Evolutionary conservation across 169 alveolate species (phyloP).

Genomic region (Cryptosporidium parvum): DNA sequence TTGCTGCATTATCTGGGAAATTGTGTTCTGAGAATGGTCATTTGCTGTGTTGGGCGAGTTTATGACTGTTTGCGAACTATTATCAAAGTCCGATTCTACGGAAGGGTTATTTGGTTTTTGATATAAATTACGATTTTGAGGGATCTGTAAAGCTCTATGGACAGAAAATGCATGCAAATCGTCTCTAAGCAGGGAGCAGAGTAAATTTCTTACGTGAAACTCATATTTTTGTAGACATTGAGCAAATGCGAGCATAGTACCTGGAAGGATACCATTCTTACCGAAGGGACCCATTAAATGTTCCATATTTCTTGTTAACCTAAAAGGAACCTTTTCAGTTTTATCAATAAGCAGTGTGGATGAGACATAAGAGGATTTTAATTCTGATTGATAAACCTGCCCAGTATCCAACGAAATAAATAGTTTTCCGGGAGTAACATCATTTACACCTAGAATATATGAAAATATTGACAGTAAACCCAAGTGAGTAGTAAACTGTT

Average conservation of each 20-base stretch:
- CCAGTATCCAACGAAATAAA: constrained; percentile 77
- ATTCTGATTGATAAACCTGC: constrained; percentile 77
- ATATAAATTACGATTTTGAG: constrained; percentile 20
- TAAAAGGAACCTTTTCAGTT: constrained; percentile 80
- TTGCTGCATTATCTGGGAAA: constrained; percentile 59
- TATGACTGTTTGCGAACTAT: neutral
- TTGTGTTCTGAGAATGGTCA: constrained; percentile 6
- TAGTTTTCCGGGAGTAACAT: constrained; percentile 78
- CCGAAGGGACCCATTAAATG: constrained; percentile 86
- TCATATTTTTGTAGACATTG: constrained; percentile 83
- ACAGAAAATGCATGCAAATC: constrained; percentile 76
- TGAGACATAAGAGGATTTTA: constrained; percentile 77
- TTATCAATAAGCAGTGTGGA: constrained; percentile 62
- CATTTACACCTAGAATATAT: constrained; percentile 76
- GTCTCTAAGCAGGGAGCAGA: constrained; percentile 81
- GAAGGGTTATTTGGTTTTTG: neutral
- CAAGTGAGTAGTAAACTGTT: constrained; percentile 78
- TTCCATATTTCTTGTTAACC: constrained; percentile 86
- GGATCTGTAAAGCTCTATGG: constrained; percentile 70
- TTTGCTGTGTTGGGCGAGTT: neutral
- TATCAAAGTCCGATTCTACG: neutral
- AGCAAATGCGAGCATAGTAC: constrained; percentile 83
- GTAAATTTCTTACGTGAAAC: constrained; percentile 80
- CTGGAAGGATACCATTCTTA: constrained; percentile 87
- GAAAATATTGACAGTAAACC: constrained; percentile 76